A percentile compares a stretch with the other conserved stretches of the same genome.
Conservation (phyloP, 352 stramenopile species). For the Phytopythium cucurbitacearum region DNA sequence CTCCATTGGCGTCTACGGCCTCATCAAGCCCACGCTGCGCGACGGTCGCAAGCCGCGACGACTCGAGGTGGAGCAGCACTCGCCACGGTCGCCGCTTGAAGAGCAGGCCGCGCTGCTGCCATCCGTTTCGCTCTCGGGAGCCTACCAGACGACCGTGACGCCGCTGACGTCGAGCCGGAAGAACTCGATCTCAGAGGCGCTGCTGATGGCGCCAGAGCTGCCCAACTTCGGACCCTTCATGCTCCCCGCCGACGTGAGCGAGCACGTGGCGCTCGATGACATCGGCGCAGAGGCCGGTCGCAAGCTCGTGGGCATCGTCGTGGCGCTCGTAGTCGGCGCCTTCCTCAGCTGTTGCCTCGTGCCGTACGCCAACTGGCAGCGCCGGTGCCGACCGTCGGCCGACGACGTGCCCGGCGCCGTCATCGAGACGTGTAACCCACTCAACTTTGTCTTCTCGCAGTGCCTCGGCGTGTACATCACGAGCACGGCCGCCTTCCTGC, state of each 20-base stretch:
- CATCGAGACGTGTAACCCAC: constrained; percentile 65
- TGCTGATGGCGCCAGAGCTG: constrained; percentile 63
- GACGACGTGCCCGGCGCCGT: constrained; percentile 17
- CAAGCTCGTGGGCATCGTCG: constrained; percentile 51
- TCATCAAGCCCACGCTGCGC: constrained; percentile 66
- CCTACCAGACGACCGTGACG: constrained; percentile 1
- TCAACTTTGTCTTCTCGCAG: constrained; percentile 84
- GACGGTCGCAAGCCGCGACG: constrained; percentile 10
- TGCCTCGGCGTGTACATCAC: constrained; percentile 79
- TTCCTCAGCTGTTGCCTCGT: constrained; percentile 77
- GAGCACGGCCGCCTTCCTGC: constrained; percentile 66
- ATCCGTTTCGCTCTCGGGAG: constrained; percentile 14
- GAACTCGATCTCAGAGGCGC: constrained; percentile 43
- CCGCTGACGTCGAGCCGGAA: constrained; percentile 13
- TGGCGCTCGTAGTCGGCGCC: constrained; percentile 62
- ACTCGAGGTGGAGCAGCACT: constrained; percentile 15
- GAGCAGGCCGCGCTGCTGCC: constrained; percentile 41
- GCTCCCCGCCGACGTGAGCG: constrained; percentile 56
- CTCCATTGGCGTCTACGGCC: constrained; percentile 74
- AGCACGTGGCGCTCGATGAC: constrained; percentile 54
- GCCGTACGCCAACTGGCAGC: constrained; percentile 76
- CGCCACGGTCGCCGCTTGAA: constrained; percentile 4
- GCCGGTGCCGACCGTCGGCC: constrained; percentile 36
- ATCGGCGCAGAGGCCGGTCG: constrained; percentile 43
- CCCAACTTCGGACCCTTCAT: constrained; percentile 83